Percentiles rank a stretch among this genome's conserved stretches.
Conservation (phyloP, 129 eudicot species). For the sunflower (Helianthus annuus) region HanXRQr2.0-SUNRISE NC_035440.2:164801091-164801590, state of each 20-base stretch:
- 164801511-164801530: slow-evolving; percentile 35
- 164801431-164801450: slow-evolving; percentile 38
- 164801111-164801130: slow-evolving; percentile 28
- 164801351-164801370: slow-evolving; percentile 23
- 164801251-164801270: not conserved
- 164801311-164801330: not conserved
- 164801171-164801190: slow-evolving; percentile 23
- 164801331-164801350: slow-evolving; percentile 25
- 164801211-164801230: too few relatives aligned
- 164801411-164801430: slow-evolving; percentile 32
- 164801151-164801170: slow-evolving; percentile 73
- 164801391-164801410: slow-evolving; percentile 34
- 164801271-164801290: not conserved
- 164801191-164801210: slow-evolving; percentile 2
- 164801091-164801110: slow-evolving; percentile 43
- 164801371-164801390: slow-evolving; percentile 45
- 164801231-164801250: too few relatives aligned
- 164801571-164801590: slow-evolving; percentile 32
- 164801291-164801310: not conserved
- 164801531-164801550: slow-evolving; percentile 49
- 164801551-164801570: slow-evolving; percentile 41
- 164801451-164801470: slow-evolving; percentile 48
- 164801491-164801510: slow-evolving; percentile 27
- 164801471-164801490: slow-evolving; percentile 29
- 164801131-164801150: slow-evolving; percentile 48